Conservation (phyloP, 2,329 filamentous ascomycete species). For the Trichoderma atroviride region DNA sequence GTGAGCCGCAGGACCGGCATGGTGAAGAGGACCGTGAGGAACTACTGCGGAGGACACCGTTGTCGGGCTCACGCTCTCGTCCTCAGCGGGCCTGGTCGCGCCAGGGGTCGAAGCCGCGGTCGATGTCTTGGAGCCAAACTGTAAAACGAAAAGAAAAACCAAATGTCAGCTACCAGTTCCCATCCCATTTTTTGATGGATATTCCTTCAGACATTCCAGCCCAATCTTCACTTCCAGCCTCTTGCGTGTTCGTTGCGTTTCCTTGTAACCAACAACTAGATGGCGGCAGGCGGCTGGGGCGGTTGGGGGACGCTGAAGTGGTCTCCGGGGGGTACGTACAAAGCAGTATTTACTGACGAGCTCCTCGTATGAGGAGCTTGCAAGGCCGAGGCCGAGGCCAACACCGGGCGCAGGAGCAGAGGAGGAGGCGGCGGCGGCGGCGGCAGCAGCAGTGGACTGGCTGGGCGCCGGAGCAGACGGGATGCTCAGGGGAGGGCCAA, state of each 20-base stretch:
- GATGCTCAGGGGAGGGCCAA: constrained; percentile 16
- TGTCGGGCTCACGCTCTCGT: constrained; percentile 3
- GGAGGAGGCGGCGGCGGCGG: constrained; percentile 46
- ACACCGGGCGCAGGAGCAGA: constrained; percentile 49
- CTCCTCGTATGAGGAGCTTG: constrained; percentile 92
- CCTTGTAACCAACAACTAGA: constrained; percentile 27
- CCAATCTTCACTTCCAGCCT: background rate
- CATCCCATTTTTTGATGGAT: constrained; percentile 31
- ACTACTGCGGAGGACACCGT: background rate
- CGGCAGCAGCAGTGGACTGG: constrained; percentile 41
- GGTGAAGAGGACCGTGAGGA: constrained; percentile 28
- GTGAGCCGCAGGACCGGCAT: constrained; percentile 46
- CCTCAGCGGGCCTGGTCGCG: constrained; percentile 11
- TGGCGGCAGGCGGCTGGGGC: constrained; percentile 29
- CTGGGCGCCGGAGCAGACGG: constrained; percentile 2
- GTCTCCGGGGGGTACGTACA: constrained; percentile 72
- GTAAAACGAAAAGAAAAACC: constrained; percentile 32
- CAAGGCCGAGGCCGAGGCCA: constrained; percentile 52
- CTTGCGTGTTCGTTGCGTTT: constrained; percentile 11
- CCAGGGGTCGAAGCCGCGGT: constrained; percentile 53
- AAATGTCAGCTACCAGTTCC: constrained; percentile 45
- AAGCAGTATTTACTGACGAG: constrained; percentile 99
- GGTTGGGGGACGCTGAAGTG: constrained; percentile 35
- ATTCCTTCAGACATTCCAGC: background rate
- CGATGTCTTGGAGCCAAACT: constrained; percentile 66